Evolutionary conservation across 2,329 filamentous ascomycete genomes (phyloP).

Genomic region (Thelonectria discophora): DNA sequence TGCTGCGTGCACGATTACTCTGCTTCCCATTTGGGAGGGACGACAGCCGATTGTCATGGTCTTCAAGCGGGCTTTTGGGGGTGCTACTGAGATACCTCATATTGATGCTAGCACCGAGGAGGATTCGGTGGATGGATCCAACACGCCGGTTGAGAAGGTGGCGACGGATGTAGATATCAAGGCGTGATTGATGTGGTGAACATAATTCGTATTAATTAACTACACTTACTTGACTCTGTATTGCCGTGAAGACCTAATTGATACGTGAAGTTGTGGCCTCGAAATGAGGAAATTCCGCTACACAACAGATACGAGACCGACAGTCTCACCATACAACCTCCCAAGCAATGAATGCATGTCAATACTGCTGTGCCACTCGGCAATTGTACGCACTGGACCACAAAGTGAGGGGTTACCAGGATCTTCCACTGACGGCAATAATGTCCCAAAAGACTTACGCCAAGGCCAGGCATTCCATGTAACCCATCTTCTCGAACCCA

Average conservation of each 20-base stretch:
- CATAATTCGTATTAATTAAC: background rate
- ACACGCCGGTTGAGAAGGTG: constrained; percentile 13
- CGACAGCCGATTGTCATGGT: constrained; percentile 15
- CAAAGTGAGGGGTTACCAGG: background rate
- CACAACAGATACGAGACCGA: background rate
- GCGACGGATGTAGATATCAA: constrained; percentile 3
- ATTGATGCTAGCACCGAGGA: constrained; percentile 16
- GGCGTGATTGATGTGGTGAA: background rate
- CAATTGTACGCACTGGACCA: background rate
- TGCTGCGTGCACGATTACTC: constrained; percentile 15
- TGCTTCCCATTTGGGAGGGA: constrained; percentile 25
- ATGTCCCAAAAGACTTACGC: background rate
- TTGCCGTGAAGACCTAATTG: no score
- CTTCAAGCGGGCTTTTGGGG: constrained; percentile 4
- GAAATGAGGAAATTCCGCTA: no score
- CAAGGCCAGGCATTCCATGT: constrained; percentile 6
- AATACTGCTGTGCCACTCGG: background rate
- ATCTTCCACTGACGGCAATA: background rate
- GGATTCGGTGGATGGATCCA: constrained; percentile 15
- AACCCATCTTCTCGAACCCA: no score
- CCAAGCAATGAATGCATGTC: background rate
- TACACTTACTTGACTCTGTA: background rate
- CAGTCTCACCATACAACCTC: background rate
- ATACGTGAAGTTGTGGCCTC: no score
- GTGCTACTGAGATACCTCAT: constrained; percentile 2